Evolutionary conservation across 2,329 filamentous ascomycete genomes (phyloP), one percentile per base, ranked within the genome.

Genomic region (Passalora sequoiae): DNA sequence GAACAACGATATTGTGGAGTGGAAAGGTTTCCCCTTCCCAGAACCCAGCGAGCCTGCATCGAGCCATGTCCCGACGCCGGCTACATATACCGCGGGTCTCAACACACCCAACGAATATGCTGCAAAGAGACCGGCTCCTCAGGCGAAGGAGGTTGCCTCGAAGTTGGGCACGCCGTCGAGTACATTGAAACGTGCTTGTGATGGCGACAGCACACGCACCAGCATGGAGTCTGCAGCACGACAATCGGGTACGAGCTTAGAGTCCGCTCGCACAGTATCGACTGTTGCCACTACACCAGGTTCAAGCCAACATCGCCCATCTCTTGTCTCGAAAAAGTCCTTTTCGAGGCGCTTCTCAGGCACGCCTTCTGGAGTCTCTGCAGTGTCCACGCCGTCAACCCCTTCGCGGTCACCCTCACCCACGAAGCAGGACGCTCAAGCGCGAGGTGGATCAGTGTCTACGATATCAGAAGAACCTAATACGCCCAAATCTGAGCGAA

Each of bases 21-120:
- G 77, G 47, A 71, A 74, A 52, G 69, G 71, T 44, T 44, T 50
- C 12, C 35, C 44, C 5, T 38, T 43, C 16, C 25, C 33, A 25
- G 44, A 49, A n/a, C 42, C 44, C 16, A 35, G 36, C 17, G 24
- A 7, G 24, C 24, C 24, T 7, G 24, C 6, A 12, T 12, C 6
- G 6, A 30, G 44, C 22, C 41, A 49, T 16, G 44, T 45, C 12
- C n/a, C n/a, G n/a, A 54, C 59, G 4, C 60, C 62, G n/a, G 64
- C 65, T 40, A 69, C 68, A 13, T n/a, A n/a, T n/a, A n/a, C n/a
- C n/a, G 71, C 69, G 13, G 69, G 64, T 19, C 67, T 65, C 43
- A 69, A 66, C 7, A 72, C 68, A 38, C 70, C 69, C 8, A 67
- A 68, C 20, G 66, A 65, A 21, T 63, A 66, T 44, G 54, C 40